phyloP scores from a whole-genome alignment of 495 filamentous ascomycete species.

The Podospora australis region DNA sequence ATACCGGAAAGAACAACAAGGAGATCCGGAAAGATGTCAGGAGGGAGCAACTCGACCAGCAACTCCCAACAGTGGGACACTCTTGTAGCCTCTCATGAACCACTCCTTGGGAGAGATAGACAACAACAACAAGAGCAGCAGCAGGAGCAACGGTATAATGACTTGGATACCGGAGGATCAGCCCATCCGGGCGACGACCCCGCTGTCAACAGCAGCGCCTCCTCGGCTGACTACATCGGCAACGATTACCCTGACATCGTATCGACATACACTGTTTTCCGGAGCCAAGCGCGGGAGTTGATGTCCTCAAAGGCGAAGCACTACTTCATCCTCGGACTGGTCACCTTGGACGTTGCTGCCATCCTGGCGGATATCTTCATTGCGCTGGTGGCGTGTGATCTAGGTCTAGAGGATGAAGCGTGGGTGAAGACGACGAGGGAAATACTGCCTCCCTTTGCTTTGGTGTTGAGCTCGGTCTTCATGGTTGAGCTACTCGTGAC shows the following conservation, averaged over 20 bases:
- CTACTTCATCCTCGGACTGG: constrained; percentile 48
- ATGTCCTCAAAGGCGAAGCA: constrained; percentile 52
- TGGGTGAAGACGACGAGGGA: constrained; percentile 35
- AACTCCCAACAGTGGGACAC: too few species aligned
- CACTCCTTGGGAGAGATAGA: too few species aligned
- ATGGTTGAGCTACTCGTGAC: constrained; percentile 51
- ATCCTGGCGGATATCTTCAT: constrained; percentile 61
- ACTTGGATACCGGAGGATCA: too few species aligned
- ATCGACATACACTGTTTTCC: constrained; percentile 2
- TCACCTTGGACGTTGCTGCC: constrained; percentile 50
- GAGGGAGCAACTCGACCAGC: too few species aligned
- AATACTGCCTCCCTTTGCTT: constrained; percentile 26
- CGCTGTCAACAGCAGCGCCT: background rate
- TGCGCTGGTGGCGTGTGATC: constrained; percentile 53
- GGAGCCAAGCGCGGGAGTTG: constrained; percentile 23
- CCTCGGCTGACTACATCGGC: too few species aligned
- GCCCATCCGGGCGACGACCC: background rate
- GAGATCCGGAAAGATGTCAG: too few species aligned
- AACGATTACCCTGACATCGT: background rate
- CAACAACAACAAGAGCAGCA: too few species aligned
- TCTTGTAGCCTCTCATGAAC: too few species aligned
- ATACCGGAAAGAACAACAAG: too few species aligned
- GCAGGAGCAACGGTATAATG: too few species aligned
- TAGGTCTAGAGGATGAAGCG: constrained; percentile 26
- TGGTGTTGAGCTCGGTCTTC: constrained; percentile 55